phyloP scores from a whole-genome alignment of 2,329 filamentous ascomycete genomes.

The Meredithiella fracta region DNA sequence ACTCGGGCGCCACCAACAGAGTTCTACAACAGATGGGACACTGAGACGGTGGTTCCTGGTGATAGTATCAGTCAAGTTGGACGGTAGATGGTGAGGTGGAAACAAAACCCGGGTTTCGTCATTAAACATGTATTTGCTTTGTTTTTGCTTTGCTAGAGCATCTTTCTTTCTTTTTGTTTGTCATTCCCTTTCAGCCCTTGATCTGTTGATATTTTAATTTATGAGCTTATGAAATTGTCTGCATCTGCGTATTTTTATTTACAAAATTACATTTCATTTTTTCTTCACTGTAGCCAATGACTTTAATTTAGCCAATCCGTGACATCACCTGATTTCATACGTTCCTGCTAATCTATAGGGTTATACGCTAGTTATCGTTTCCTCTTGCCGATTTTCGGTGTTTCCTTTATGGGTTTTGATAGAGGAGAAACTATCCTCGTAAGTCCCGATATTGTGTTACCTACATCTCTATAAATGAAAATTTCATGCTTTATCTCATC shows the following conservation, averaged over 20 bases:
- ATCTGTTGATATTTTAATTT: neutral
- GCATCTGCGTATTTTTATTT: too few relatives aligned
- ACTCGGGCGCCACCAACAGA: constrained; percentile 27
- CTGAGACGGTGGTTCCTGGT: constrained; percentile 38
- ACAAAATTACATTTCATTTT: neutral
- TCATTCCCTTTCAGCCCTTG: too few relatives aligned
- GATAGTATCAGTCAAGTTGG: constrained; percentile 49
- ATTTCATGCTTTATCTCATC: too few relatives aligned
- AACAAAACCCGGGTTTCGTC: neutral
- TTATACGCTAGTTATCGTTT: neutral
- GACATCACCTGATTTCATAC: neutral
- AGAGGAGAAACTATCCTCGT: too few relatives aligned
- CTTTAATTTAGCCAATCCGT: neutral
- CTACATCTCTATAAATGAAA: too few relatives aligned
- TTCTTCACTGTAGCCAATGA: neutral
- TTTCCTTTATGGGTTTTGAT: too few relatives aligned
- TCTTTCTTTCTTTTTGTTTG: too few relatives aligned
- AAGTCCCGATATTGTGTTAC: too few relatives aligned
- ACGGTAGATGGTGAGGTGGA: constrained; percentile 14
- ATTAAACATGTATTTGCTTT: neutral
- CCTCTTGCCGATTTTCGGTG: too few relatives aligned
- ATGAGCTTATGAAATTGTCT: neutral
- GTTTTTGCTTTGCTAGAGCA: neutral
- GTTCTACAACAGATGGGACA: constrained; percentile 27
- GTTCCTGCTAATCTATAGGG: neutral